Evolutionary conservation across 768 basidiomycete species (phyloP).

Genomic region (Leccinellum luteum): DNA sequence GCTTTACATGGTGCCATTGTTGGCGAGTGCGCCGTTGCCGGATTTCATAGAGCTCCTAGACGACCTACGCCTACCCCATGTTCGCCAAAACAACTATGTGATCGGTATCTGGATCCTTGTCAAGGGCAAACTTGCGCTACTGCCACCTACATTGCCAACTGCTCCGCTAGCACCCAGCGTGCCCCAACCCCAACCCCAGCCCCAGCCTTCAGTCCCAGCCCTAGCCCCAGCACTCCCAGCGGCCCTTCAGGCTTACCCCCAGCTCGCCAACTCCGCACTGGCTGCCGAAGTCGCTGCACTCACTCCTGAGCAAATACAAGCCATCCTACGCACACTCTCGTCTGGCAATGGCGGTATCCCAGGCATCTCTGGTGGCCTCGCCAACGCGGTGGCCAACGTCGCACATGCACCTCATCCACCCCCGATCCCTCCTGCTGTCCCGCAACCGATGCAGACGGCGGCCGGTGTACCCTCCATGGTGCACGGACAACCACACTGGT

Average conservation of each 20-base stretch:
- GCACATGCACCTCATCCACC: slow-evolving; percentile 13
- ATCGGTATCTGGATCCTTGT: slow-evolving; percentile 84
- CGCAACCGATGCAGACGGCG: slow-evolving; percentile 3
- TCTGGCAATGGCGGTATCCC: slow-evolving; percentile 37
- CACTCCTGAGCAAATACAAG: slow-evolving; percentile 73
- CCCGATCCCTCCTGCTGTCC: slow-evolving; percentile 2
- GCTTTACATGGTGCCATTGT: slow-evolving; percentile 80
- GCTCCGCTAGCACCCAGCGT: slow-evolving; percentile 6
- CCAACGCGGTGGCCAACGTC: slow-evolving; percentile 24
- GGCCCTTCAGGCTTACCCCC: slow-evolving; percentile 31
- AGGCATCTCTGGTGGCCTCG: slow-evolving; percentile 30
- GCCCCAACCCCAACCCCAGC: slow-evolving; percentile 6
- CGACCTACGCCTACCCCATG: slow-evolving; percentile 63
- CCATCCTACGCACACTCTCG: slow-evolving; percentile 58
- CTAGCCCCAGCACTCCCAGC: slow-evolving; percentile 21
- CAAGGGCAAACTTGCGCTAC: slow-evolving; percentile 70
- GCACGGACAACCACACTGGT: slow-evolving; percentile 20
- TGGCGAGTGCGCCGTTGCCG: slow-evolving; percentile 63
- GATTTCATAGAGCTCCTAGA: slow-evolving; percentile 86
- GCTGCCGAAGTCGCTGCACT: slow-evolving; percentile 71
- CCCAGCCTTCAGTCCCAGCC: slow-evolving; percentile 5
- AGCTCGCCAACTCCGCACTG: slow-evolving; percentile 49
- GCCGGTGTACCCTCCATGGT: slow-evolving; percentile 5
- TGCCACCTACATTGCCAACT: slow-evolving; percentile 27
- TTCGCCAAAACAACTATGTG: slow-evolving; percentile 62